phyloP scores from a whole-genome alignment of 371 early-diverging fungal species.

The Mucor lusitanicus region DNA sequence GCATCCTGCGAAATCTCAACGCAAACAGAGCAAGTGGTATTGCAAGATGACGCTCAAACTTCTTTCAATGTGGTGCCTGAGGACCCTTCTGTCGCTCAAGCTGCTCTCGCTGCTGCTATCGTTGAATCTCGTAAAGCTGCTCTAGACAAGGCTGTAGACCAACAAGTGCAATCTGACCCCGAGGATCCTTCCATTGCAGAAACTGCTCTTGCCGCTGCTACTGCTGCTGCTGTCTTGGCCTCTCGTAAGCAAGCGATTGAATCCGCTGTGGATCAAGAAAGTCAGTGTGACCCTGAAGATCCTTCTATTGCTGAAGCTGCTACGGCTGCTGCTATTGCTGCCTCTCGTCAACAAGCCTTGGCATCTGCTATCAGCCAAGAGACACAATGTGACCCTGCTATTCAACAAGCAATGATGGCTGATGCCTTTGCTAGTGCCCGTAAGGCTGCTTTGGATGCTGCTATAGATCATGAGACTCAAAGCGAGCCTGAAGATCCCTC shows the following conservation, averaged over 20 bases:
- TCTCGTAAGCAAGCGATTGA: not conserved
- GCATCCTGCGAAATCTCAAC: not conserved
- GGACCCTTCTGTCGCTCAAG: conserved; percentile 3
- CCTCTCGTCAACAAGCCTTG: not conserved
- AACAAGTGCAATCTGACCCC: conserved; percentile 7
- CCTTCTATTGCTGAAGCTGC: conserved; percentile 1
- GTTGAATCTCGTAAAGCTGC: not conserved
- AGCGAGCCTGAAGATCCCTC: conserved; percentile 14
- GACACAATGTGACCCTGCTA: not conserved
- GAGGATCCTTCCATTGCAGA: conserved; percentile 8
- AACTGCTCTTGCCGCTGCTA: conserved; percentile 6
- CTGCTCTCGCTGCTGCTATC: conserved; percentile 6
- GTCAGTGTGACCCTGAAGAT: conserved; percentile 9
- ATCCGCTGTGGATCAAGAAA: conserved; percentile 9
- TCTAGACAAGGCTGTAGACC: conserved; percentile 1
- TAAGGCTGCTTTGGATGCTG: not conserved
- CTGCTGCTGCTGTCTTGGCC: conserved; percentile 4
- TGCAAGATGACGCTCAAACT: not conserved
- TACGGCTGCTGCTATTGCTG: not conserved
- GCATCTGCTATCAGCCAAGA: not conserved
- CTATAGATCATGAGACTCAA: conserved; percentile 8
- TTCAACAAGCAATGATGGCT: not conserved
- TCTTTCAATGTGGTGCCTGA: conserved; percentile 5
- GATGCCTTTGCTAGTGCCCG: conserved; percentile 5
- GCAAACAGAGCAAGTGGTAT: not conserved